Base-by-base conservation (phyloP, 495 filamentous ascomycete species). In the Xeromyces bisporus region DNA sequence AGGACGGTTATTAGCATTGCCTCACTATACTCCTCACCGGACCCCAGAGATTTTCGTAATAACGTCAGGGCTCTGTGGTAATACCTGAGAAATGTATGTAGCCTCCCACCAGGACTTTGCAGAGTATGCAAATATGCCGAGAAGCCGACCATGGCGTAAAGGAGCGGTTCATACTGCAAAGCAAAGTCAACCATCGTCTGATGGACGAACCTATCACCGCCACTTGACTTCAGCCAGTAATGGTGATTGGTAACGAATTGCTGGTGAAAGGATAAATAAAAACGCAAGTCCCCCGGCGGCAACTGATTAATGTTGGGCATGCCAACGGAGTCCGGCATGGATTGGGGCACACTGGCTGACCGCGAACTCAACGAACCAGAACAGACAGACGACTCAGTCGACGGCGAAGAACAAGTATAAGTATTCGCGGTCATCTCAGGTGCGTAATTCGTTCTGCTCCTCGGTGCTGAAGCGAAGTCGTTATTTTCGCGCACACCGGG, bases 111-210 rank as follows among this genome's bases (percentile, higher is more conserved):
- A 3, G 73, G 67, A 26, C 69, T 67, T 23, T 60, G 63, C 36
- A 94, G 48, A 12, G 77, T 77, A 37, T 80, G 64, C 41, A 87
- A 85, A 48, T 92, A 97, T 10, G 86, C 83, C 0, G 87, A 61
- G 47, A 93, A 96, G 15, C 78, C 85, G n/a, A 81, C 80, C 10
- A 96, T 63, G 0, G 85, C 89, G 48, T 92, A 80, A 20, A 93
- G 58, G 8, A 97, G 66, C 11, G 87, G 77, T 29, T 93, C 80
- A 48, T 87, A 69, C 16, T 68, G 69, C 17, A 85, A 48, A 5
- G 86, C 86, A 32, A 76, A 55, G 14, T 78, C 73, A 23, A 81
- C 53, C 24, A 89, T 66, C 7, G 60, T 70, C 6, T 68, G 69
- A 29, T 72, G 72, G 35, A 94, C 68, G 42, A 94, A 93, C 36